Evolutionary conservation across 768 basidiomycete genomes (phyloP).

Genomic region (Lactarius tabidus): DNA sequence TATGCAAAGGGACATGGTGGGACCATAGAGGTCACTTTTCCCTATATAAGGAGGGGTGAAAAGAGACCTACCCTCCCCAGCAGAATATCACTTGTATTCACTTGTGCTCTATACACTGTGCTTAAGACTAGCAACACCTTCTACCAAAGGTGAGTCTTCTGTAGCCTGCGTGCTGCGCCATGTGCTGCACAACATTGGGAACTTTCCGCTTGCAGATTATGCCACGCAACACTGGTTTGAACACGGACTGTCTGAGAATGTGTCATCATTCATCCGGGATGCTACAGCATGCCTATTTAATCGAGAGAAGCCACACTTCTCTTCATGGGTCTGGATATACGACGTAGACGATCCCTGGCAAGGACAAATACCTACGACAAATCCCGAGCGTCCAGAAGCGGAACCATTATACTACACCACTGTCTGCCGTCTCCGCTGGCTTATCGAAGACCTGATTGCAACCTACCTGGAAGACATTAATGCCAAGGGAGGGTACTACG

Average conservation of each 20-base stretch:
- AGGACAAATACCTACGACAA: not conserved
- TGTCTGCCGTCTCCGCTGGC: not conserved
- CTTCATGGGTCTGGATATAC: conserved; percentile 1
- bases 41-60: too few relatives aligned
- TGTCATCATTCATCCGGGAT: not conserved
- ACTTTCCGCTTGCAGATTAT: not conserved
- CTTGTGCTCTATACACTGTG: too few relatives aligned
- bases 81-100: too few relatives aligned
- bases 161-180: too few relatives aligned
- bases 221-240: not conserved
- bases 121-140: too few relatives aligned
- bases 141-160: too few relatives aligned
- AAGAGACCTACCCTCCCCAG: too few relatives aligned
- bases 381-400: not conserved
- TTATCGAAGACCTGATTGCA: too few relatives aligned
- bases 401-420: not conserved
- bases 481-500: not conserved
- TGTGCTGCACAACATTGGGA: too few relatives aligned
- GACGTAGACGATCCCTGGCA: not conserved
- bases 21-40: too few relatives aligned
- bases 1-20: too few relatives aligned
- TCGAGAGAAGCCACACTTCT: not conserved
- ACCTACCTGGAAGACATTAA: not conserved
- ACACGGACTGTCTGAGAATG: not conserved
- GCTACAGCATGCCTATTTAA: not conserved